Conservation (phyloP, 2,329 filamentous ascomycete species). For the Diatrype stigma region DNA sequence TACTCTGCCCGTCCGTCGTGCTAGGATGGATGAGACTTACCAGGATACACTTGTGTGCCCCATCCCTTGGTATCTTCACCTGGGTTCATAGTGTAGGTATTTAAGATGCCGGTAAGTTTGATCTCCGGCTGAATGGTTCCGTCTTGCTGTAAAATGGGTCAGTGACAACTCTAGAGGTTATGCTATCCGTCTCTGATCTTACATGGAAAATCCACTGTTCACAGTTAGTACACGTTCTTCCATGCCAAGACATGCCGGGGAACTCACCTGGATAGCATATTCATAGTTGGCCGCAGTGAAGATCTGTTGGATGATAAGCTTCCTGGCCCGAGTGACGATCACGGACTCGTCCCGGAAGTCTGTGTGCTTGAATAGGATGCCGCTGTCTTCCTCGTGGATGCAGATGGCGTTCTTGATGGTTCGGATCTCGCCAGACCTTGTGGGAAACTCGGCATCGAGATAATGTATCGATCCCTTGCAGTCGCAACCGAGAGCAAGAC, state of each 20-base stretch:
- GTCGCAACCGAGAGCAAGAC: conserved; percentile 70
- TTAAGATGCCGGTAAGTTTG: conserved; percentile 86
- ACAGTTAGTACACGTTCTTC: conserved; percentile 37
- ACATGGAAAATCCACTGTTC: conserved; percentile 80
- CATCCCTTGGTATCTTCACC: conserved; percentile 80
- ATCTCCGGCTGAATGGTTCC: conserved; percentile 90
- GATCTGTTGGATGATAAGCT: conserved; percentile 83
- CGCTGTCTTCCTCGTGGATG: conserved; percentile 89
- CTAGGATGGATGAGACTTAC: no score
- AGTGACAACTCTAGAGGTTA: conserved; percentile 1
- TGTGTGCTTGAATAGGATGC: conserved; percentile 90
- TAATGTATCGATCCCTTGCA: conserved; percentile 92
- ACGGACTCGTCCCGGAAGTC: conserved; percentile 89
- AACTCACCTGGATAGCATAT: conserved; percentile 53
- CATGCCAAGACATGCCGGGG: background rate
- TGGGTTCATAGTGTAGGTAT: conserved; percentile 79
- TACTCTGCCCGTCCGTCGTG: no score
- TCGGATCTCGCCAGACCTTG: conserved; percentile 67
- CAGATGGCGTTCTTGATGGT: conserved; percentile 93
- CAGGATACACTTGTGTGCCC: conserved; percentile 88
- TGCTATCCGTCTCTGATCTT: conserved; percentile 5
- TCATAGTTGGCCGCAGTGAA: conserved; percentile 97
- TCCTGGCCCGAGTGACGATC: conserved; percentile 80
- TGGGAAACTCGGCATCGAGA: conserved; percentile 82
- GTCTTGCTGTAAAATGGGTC: conserved; percentile 55